Percentiles rank a stretch among this genome's conserved stretches.
These are phyloP conservation scores for Rehmannia glutinosa DNA, from an alignment of 257 asterid genomes.

Conservation along the genomic window DNA sequence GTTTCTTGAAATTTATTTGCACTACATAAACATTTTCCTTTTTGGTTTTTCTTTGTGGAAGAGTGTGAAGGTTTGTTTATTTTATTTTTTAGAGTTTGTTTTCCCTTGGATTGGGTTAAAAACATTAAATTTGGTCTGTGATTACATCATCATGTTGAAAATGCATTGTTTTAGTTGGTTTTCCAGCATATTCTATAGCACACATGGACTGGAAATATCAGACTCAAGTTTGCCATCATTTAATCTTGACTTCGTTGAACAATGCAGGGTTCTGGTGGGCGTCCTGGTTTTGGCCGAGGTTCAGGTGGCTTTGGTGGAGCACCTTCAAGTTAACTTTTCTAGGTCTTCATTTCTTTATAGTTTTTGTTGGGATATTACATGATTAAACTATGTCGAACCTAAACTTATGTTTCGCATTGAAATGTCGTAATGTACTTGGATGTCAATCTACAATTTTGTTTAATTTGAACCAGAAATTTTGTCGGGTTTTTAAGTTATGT, in stretches of 20 bases:
- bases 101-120: background rate
- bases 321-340: constrained; percentile 37
- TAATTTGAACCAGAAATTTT: constrained; percentile 9
- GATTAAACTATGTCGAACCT: constrained; percentile 5
- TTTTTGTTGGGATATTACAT: constrained; percentile 20
- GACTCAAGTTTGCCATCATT: background rate
- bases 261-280: constrained; percentile 52
- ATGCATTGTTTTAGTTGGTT: too few relatives aligned
- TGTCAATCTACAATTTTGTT: constrained; percentile 33
- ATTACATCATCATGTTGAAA: background rate
- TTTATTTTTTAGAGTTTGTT: background rate
- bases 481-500: background rate
- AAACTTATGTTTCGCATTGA: background rate
- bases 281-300: constrained; percentile 70
- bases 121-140: background rate
- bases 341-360: constrained; percentile 8
- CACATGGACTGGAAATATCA: background rate
- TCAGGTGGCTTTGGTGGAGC: constrained; percentile 55
- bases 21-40: too few relatives aligned
- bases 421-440: constrained; percentile 14
- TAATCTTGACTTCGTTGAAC: background rate
- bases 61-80: background rate
- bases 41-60: background rate
- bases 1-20: too few relatives aligned
- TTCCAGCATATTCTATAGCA: background rate